Percentiles rank a stretch among this genome's conserved stretches.
Evolutionary conservation across 2,329 filamentous ascomycete genomes (phyloP).

Genomic region (Phyllosticta capitalensis): DNA sequence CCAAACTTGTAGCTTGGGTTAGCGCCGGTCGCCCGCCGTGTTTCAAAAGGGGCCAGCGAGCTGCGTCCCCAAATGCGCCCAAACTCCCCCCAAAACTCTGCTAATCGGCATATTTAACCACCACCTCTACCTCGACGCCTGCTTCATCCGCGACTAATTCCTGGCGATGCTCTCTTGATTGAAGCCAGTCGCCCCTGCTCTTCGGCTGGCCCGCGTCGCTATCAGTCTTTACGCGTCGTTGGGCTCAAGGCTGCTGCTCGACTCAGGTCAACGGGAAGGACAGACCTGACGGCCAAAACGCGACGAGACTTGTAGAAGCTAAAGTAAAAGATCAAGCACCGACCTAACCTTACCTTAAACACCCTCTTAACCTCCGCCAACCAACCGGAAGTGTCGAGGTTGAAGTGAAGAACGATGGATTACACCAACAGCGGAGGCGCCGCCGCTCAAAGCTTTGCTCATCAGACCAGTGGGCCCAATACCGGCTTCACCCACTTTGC

Average conservation of each 20-base stretch:
- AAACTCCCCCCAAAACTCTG: neutral
- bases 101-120: neutral
- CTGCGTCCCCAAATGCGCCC: neutral
- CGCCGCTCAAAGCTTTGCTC: neutral
- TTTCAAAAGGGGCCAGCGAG: slow-evolving; percentile 21
- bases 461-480: neutral
- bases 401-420: neutral
- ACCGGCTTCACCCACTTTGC: neutral
- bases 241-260: neutral
- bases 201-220: too few species aligned
- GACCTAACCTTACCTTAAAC: too few species aligned
- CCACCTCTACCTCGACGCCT: neutral
- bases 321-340: neutral
- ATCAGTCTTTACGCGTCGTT: too few species aligned
- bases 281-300: neutral
- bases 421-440: neutral
- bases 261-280: too few species aligned
- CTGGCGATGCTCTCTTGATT: neutral
- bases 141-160: neutral
- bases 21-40: neutral
- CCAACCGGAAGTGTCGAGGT: neutral
- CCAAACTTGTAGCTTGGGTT: too few species aligned
- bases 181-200: too few species aligned
- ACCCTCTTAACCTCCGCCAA: neutral
- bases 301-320: neutral